Percentiles rank a stretch among this genome's conserved stretches.
phyloP scores from a whole-genome alignment of 257 asterid genomes.

The Craterostigma plantagineum region DNA sequence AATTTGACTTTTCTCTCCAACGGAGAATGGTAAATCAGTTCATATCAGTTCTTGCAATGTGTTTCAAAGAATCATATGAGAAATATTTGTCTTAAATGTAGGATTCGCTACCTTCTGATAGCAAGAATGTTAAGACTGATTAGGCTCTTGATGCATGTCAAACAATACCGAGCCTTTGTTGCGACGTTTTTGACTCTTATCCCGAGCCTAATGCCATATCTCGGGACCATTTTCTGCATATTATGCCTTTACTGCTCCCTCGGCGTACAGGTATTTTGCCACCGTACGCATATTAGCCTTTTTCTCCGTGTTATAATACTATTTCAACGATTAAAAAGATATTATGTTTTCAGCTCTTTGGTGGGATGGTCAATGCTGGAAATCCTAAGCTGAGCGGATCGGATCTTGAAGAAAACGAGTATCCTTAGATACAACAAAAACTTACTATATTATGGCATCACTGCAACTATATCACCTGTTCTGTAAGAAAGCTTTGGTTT shows the following conservation, averaged over 20 bases:
- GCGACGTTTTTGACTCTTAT: conserved; percentile 85
- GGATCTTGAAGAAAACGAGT: conserved; percentile 69
- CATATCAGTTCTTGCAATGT: background rate
- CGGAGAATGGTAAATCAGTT: conserved; percentile 78
- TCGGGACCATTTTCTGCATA: conserved; percentile 85
- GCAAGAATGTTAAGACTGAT: conserved; percentile 90
- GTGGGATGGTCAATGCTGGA: conserved; percentile 77
- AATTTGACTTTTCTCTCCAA: conserved; percentile 68
- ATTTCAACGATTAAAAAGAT: conserved; percentile 5
- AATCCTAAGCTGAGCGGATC: conserved; percentile 61
- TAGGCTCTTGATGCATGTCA: conserved; percentile 84
- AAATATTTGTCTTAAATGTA: conserved; percentile 10
- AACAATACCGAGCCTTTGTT: conserved; percentile 82
- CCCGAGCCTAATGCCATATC: conserved; percentile 94
- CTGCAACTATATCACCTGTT: background rate
- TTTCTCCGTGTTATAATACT: background rate
- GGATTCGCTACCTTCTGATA: conserved; percentile 97
- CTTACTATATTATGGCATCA: background rate
- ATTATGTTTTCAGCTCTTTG: conserved; percentile 54
- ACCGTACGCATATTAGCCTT: background rate
- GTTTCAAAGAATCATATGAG: background rate
- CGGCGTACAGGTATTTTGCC: conserved; percentile 67
- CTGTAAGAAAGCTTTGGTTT: background rate
- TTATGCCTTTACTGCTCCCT: conserved; percentile 85
- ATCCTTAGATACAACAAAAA: conserved; percentile 34